Evolutionary conservation across 805 yeast genomes (phyloP).

Genomic region (Myxozyma lipomycoides): DNA sequence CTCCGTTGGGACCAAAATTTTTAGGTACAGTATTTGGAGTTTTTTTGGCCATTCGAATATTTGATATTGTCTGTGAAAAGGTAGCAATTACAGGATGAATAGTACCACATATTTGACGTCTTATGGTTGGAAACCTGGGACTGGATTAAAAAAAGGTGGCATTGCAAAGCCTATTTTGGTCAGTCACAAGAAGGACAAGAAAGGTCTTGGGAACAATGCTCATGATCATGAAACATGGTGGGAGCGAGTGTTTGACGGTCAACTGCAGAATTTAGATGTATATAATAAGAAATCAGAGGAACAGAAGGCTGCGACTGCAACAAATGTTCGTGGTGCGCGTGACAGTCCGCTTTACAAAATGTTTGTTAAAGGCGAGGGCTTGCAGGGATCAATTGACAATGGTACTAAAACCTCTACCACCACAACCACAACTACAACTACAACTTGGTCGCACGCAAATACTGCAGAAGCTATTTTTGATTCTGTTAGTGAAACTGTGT

Average conservation of each 20-base stretch:
- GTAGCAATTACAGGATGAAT: conserved; percentile 61
- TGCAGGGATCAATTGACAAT: conserved; percentile 58
- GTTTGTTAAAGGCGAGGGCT: conserved; percentile 85
- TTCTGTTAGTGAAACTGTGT: conserved; percentile 6
- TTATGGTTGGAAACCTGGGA: conserved; percentile 92
- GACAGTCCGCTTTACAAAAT: conserved; percentile 72
- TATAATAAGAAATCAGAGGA: conserved; percentile 35
- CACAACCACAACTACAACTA: not conserved
- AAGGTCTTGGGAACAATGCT: conserved; percentile 79
- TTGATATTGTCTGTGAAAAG: too few species aligned
- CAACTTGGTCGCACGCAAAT: not conserved
- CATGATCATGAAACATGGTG: conserved; percentile 91
- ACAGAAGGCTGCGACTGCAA: conserved; percentile 34
- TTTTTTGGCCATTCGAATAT: too few species aligned
- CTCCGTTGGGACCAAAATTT: too few species aligned
- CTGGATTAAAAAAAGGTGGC: conserved; percentile 76
- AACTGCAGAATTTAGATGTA: conserved; percentile 71
- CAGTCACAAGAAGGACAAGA: conserved; percentile 82
- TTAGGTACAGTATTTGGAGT: too few species aligned
- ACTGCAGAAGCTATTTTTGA: conserved; percentile 4
- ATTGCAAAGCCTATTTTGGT: conserved; percentile 80
- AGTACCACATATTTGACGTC: conserved; percentile 66
- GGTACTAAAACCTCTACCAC: not conserved
- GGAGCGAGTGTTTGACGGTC: conserved; percentile 94
- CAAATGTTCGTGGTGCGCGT: conserved; percentile 45